phyloP scores from a whole-genome alignment of 2,329 filamentous ascomycete genomes.

The Trematosphaeria pertusa region DNA sequence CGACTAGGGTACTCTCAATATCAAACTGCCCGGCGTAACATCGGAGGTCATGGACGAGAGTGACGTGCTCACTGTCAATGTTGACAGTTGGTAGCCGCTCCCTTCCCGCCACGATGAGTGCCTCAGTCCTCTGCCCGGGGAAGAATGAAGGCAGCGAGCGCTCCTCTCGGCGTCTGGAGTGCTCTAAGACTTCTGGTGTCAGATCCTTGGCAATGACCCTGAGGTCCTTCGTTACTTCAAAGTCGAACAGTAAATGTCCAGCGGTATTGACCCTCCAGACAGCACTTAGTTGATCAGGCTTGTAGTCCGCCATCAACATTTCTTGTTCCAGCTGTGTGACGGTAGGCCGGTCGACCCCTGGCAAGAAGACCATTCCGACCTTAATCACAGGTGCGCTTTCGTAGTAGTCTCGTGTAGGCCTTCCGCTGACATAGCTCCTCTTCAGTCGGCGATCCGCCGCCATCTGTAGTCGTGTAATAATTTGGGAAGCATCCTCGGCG shows the following conservation, averaged over 20 bases:
- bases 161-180: constrained; percentile 1
- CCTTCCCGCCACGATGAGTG: neutral
- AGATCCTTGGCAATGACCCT: constrained; percentile 19
- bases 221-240: constrained; percentile 22
- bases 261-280: constrained; percentile 30
- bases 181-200: constrained; percentile 26
- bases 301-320: constrained; percentile 17
- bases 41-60: constrained; percentile 13
- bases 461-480: constrained; percentile 20
- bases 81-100: constrained; percentile 9
- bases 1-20: constrained; percentile 17
- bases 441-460: constrained; percentile 10
- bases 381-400: constrained; percentile 17
- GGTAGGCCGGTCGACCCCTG: constrained; percentile 24
- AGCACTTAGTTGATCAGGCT: constrained; percentile 26
- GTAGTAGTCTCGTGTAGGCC: constrained; percentile 12
- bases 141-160: neutral
- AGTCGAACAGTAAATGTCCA: constrained; percentile 23
- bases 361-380: constrained; percentile 27
- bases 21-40: constrained; percentile 10
- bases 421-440: constrained; percentile 20
- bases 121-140: neutral
- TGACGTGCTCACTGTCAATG: constrained; percentile 15
- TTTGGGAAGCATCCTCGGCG: constrained; percentile 10
- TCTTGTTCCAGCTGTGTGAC: constrained; percentile 26